Evolutionary conservation across 164 flowering plant genomes (phyloP), one percentile per base, ranked within the genome.

Genomic region (Annona squamosa): DNA sequence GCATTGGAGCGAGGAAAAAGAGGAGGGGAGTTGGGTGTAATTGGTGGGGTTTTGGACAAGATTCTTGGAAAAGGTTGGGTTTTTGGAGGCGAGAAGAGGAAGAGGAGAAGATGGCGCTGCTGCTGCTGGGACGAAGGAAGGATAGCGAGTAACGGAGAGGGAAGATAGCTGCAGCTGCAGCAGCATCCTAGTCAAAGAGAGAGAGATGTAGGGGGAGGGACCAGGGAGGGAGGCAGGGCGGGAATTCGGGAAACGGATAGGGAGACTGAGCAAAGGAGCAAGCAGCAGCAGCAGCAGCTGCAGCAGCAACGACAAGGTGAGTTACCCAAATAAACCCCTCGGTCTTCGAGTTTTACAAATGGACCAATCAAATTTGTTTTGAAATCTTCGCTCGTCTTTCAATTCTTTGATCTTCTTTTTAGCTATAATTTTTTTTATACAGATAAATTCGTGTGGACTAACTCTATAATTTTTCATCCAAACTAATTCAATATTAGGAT

Each of bases 1-100:
- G 82, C 98, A 93, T 65, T 89, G 86, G 72, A 93, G 93, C 26
- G 94, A 88, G 84, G 89, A 84, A 18, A 81, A 74, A 46, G 79
- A 77, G 46, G 92, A 80, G 13, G 64, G 76, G 83, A 79, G 76
- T 66, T 80, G 59, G 66, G 47, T 2, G 80, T 61, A 65, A 73
- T 52, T 52, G 13, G 9, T 10, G 13, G 59, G 59, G 59, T 52
- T 52, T 52, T 52, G 59, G 13, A 52, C 41, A 12, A 68, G 26
- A 46, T 37, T 19, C 3, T 2, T 17, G 42, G 56, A 19, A 37
- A 65, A 19, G 52, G 17, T 5, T 68, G 70, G 56, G 26, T 46
- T 65, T 65, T 16, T 52, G 59, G 13, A 52, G 59, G 59, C 59
- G 59, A 52, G 59, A 26, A 26, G 37, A 26, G 37, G 37, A 26